Evolutionary conservation across 2,329 filamentous ascomycete species (phyloP).

Genomic region (Ophiostoma ulmi): DNA sequence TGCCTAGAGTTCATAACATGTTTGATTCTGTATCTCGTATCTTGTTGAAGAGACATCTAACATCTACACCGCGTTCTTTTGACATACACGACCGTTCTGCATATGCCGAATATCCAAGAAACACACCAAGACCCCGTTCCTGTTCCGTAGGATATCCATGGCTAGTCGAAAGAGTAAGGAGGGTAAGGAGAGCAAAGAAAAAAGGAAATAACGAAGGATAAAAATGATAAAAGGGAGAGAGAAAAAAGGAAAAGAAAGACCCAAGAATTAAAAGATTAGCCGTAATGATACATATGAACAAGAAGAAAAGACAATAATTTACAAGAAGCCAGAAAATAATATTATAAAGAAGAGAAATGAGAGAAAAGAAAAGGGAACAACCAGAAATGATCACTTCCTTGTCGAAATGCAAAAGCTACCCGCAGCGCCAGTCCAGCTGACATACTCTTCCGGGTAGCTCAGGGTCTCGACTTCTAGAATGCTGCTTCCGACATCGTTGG

Average conservation of each 20-base stretch:
- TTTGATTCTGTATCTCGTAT: neutral
- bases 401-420: conserved; percentile 87
- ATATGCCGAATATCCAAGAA: neutral
- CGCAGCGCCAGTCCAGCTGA: conserved; percentile 85
- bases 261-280: neutral
- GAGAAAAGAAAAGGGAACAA: neutral
- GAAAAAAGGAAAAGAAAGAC: conserved; percentile 1
- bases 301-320: conserved; percentile 9
- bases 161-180: neutral
- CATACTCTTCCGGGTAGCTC: conserved; percentile 62
- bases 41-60: conserved; percentile 5
- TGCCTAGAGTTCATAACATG: neutral
- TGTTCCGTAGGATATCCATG: neutral
- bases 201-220: neutral
- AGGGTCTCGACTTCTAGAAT: conserved; percentile 69
- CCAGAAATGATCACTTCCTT: conserved; percentile 50
- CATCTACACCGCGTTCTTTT: neutral
- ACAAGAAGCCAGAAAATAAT: conserved; percentile 12
- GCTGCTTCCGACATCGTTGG: conserved; percentile 73
- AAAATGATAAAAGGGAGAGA: neutral
- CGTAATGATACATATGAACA: conserved; percentile 9
- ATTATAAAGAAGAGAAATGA: neutral
- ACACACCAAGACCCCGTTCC: neutral
- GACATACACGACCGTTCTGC: neutral
- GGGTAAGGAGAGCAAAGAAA: neutral